These are phyloP conservation scores for Chamaecyparis obtusa DNA, from an alignment of 75 land plant genomes.

Conservation along the genomic window DNA sequence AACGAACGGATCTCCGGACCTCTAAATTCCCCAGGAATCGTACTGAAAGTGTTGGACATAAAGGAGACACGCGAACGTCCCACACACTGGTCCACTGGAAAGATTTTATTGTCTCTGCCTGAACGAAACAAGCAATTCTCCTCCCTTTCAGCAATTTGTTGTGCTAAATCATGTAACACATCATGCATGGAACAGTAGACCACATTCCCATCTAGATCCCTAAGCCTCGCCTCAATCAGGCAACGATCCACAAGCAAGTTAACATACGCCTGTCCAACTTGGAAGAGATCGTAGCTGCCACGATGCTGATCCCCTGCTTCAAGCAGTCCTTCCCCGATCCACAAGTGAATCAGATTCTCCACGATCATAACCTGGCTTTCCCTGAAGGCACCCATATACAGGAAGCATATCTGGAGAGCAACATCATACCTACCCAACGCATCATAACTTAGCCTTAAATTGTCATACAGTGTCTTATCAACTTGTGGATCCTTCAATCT, in stretches of 20 bases:
- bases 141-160: constrained; percentile 9
- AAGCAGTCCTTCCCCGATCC: background rate
- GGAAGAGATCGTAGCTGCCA: background rate
- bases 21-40: background rate
- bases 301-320: too few relatives aligned
- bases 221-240: background rate
- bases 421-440: constrained; percentile 1
- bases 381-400: constrained; percentile 6
- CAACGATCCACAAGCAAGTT: background rate
- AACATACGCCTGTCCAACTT: background rate
- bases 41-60: background rate
- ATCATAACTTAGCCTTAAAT: constrained; percentile 20
- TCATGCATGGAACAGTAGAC: constrained; percentile 4
- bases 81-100: background rate
- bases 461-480: constrained; percentile 1
- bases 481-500: background rate
- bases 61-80: background rate
- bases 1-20: background rate
- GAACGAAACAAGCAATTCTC: background rate
- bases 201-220: background rate
- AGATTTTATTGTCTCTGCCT: background rate
- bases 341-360: background rate
- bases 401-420: background rate
- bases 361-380: background rate
- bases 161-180: constrained; percentile 9